Base-by-base conservation (phyloP, 1,284 basidiomycete genomes). In the Schizophyllum commune region DNA sequence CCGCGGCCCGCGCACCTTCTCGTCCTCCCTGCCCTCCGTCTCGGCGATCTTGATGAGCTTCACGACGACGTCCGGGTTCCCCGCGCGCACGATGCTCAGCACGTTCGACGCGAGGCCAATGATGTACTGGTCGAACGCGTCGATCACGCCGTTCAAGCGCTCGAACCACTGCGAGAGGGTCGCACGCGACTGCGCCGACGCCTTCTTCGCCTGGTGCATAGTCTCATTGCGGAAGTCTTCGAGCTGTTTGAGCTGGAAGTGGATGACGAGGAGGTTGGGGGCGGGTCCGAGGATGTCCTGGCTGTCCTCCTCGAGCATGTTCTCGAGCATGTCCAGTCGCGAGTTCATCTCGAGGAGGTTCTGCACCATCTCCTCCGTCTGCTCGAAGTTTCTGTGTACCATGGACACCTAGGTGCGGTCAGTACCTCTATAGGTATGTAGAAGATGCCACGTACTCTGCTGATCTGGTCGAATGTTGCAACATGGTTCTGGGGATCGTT, bases 181-280 rank as follows among this genome's bases (percentile, higher is more conserved):
- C 58, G 79, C 77, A 57, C 88, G 82, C 1, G 86, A 86, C 39
- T 83, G 79, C 0, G 84, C 75, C n/a, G 86, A 88, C 15, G 91
- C 87, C 67, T 89, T 87, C 76, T 95, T 95, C 17, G 94, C 94
- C 70, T 94, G 88, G 68, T 94, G 92, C 80, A 96, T 84, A 9
- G 93, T 93, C 71, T 95, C 88, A 69, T 98, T 98, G 9, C 95
- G 85, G 76, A 99, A 99, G 5, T 83, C 82, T 71, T 98, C 96
- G 58, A 99, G 88, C 68, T 94, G 89, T 66, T 84, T 84, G 63
- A 98, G 85, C 65, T 95, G 91, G 73, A 88, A 93, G 74, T 99
- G 97, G 61, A 98, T 89, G 9, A 88, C 81, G 39, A 99, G 85
- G 27, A 99, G 83, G 71, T 98, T 94, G 2, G 88, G 86, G 0